Evolutionary conservation across 1,284 basidiomycete genomes (phyloP).

Genomic region (Ustilago curta): DNA sequence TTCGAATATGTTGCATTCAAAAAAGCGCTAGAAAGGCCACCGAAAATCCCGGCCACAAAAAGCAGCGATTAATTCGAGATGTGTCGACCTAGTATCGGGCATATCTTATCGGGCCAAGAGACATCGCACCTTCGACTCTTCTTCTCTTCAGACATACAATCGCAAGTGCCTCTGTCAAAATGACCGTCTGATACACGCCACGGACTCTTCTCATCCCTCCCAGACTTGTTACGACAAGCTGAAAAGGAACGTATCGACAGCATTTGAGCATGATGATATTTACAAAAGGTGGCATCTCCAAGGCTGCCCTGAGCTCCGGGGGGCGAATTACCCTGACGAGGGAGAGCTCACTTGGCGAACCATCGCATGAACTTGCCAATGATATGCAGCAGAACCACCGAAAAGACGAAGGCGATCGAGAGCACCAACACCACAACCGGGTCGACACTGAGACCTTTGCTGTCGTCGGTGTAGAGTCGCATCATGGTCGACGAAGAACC

Average conservation of each 20-base stretch:
- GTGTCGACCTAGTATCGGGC: too few species aligned
- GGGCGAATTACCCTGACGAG: neutral
- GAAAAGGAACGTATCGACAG: neutral
- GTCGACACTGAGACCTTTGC: slow-evolving; percentile 96
- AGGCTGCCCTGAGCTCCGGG: neutral
- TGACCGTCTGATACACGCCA: neutral
- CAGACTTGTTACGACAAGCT: neutral
- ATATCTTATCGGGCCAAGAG: too few species aligned
- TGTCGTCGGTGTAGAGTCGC: slow-evolving; percentile 93
- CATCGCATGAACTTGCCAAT: slow-evolving; percentile 91
- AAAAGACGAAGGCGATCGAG: slow-evolving; percentile 96
- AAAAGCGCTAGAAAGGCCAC: too few species aligned
- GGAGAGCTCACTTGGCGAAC: slow-evolving; percentile 78
- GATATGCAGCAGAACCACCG: slow-evolving; percentile 99
- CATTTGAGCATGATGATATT: slow-evolving; percentile 1
- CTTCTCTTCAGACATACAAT: too few species aligned
- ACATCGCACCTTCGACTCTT: too few species aligned
- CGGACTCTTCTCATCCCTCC: neutral
- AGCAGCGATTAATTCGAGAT: too few species aligned
- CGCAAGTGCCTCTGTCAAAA: too few species aligned
- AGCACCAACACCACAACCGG: slow-evolving; percentile 97
- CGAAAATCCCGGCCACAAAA: too few species aligned
- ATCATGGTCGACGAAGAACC: slow-evolving; percentile 98
- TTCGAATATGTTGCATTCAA: too few species aligned
- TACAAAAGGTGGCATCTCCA: neutral